A percentile compares a stretch with the other conserved stretches of the same genome.
phyloP scores from a whole-genome alignment of 768 basidiomycete species.

The Dentipellis fragilis region DNA sequence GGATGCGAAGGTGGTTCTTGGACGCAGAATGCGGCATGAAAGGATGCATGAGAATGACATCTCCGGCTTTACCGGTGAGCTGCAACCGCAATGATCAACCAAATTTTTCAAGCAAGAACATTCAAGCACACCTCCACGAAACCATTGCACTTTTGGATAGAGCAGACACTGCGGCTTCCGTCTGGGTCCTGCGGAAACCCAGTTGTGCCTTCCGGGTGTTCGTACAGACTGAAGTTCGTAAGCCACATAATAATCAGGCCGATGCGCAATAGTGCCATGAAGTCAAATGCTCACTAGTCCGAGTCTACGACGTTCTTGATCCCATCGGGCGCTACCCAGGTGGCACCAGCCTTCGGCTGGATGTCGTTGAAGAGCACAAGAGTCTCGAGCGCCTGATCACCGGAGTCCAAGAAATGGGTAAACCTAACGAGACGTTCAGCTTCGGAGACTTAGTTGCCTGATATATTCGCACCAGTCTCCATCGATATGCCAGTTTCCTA shows the following conservation, averaged over 20 bases:
- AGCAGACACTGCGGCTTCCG: slow-evolving; percentile 15
- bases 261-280: too few species aligned
- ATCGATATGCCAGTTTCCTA: slow-evolving; percentile 28
- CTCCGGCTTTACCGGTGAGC: slow-evolving; percentile 27
- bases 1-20: slow-evolving; percentile 23
- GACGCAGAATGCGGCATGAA: slow-evolving; percentile 30
- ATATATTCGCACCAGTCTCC: slow-evolving; percentile 17
- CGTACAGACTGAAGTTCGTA: slow-evolving; percentile 9
- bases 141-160: slow-evolving; percentile 11
- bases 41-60: slow-evolving; percentile 27
- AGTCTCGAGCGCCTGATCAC: slow-evolving; percentile 27
- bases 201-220: slow-evolving; percentile 15
- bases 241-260: too few species aligned
- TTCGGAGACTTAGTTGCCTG: neutral
- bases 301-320: slow-evolving; percentile 19
- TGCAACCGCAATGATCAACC: neutral
- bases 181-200: slow-evolving; percentile 13
- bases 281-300: slow-evolving; percentile 10
- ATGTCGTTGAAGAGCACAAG: slow-evolving; percentile 28
- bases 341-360: slow-evolving; percentile 23
- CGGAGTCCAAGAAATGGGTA: slow-evolving; percentile 28
- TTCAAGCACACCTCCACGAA: slow-evolving; percentile 16
- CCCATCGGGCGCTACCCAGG: slow-evolving; percentile 26
- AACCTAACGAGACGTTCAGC: slow-evolving; percentile 9
- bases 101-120: too few species aligned